Conservation (phyloP, 2,329 filamentous ascomycete species). For the Dothiorella sarmentorum region DNA sequence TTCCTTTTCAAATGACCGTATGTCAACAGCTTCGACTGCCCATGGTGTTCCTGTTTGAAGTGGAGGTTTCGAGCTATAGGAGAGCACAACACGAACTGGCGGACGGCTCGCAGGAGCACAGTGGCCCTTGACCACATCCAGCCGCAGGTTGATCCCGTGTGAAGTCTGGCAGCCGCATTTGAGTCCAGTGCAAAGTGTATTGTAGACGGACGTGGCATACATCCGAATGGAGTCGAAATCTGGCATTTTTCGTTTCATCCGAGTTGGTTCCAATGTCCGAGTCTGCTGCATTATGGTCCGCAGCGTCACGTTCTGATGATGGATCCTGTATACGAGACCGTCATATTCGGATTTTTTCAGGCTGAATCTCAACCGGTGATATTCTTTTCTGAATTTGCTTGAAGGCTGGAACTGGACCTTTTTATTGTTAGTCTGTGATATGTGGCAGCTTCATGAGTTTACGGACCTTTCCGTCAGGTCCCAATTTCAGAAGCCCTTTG, state of each 20-base stretch:
- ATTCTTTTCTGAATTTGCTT: conserved; percentile 28
- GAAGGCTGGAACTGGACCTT: conserved; percentile 26
- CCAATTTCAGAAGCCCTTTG: neutral
- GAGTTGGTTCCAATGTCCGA: neutral
- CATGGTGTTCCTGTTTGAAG: neutral
- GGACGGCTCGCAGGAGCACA: neutral
- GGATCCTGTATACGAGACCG: conserved; percentile 26
- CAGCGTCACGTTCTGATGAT: conserved; percentile 24
- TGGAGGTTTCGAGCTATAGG: neutral
- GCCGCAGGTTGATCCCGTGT: neutral
- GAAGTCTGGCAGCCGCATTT: neutral
- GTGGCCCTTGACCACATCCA: neutral
- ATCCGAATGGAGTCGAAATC: neutral
- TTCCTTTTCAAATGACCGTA: neutral
- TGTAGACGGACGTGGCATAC: neutral
- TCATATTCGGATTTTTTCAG: conserved; percentile 28
- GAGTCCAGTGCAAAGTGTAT: neutral
- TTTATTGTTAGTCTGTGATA: neutral
- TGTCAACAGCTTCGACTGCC: neutral
- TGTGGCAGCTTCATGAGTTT: neutral
- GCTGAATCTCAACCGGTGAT: conserved; percentile 30
- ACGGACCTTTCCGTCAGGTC: neutral
- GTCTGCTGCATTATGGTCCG: conserved; percentile 26
- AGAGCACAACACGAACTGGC: neutral
- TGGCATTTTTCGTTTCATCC: neutral